Percentiles rank a stretch among this genome's conserved stretches.
Conservation (phyloP, 2,329 filamentous ascomycete genomes). For the Thelonectria rubi region DNA sequence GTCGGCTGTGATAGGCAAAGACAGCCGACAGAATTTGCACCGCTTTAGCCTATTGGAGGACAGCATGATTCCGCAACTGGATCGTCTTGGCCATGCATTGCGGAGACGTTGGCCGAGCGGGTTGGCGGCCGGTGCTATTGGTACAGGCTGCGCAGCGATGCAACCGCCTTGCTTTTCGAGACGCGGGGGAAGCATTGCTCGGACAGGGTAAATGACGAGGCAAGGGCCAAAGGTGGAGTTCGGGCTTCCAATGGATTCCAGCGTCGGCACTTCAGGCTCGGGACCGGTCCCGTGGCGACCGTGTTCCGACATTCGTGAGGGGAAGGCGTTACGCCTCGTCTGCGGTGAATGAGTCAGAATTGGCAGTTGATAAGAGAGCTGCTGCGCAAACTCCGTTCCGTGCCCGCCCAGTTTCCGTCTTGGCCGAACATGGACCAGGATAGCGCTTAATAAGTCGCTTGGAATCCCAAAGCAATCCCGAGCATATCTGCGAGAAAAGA, state of each 20-base stretch:
- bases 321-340: neutral
- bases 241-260: constrained; percentile 10
- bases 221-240: constrained; percentile 9
- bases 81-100: constrained; percentile 28
- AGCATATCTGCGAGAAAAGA: constrained; percentile 22
- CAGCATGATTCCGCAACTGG: constrained; percentile 13
- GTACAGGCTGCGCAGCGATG: constrained; percentile 25
- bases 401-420: constrained; percentile 7
- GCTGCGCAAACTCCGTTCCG: constrained; percentile 2
- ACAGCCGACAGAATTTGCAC: constrained; percentile 27
- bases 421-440: constrained; percentile 11
- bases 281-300: constrained; percentile 13
- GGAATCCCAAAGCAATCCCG: constrained; percentile 15
- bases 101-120: constrained; percentile 29
- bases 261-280: constrained; percentile 14
- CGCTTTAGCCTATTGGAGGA: constrained; percentile 30
- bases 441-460: constrained; percentile 10
- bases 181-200: constrained; percentile 13
- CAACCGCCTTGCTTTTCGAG: neutral
- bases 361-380: constrained; percentile 8
- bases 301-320: neutral
- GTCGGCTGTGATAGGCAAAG: constrained; percentile 39
- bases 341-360: constrained; percentile 12
- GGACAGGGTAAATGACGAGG: constrained; percentile 24
- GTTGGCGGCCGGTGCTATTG: constrained; percentile 39